These are phyloP conservation scores for Potentilla sterilis DNA, from an alignment of 306 rosid genomes.

Conservation along the genomic window DNA sequence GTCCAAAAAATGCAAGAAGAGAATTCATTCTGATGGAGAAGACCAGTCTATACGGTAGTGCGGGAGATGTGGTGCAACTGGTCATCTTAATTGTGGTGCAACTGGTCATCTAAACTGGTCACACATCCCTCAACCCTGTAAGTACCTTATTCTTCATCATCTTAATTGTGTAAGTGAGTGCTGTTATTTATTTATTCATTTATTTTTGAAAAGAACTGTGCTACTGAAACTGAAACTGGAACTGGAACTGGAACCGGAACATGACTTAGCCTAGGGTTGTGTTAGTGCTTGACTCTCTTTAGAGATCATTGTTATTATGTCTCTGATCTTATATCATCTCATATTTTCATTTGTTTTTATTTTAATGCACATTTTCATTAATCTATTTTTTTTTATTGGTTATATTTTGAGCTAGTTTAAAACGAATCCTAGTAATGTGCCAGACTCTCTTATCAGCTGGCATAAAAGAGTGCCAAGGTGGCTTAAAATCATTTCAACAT, in stretches of 20 bases:
- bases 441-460: not conserved
- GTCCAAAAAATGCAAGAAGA: not conserved
- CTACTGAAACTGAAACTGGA: conserved; percentile 8
- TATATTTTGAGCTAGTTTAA: not conserved
- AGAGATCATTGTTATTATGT: not conserved
- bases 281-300: not conserved
- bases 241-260: not conserved
- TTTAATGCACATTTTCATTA: not conserved
- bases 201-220: not conserved
- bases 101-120: not conserved
- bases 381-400: not conserved
- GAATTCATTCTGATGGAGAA: not conserved
- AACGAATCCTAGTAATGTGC: not conserved
- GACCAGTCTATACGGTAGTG: not conserved
- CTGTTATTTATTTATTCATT: not conserved
- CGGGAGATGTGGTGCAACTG: conserved; percentile 6
- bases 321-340: not conserved
- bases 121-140: conserved; percentile 1
- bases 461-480: not conserved
- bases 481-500: not conserved
- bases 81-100: too few species aligned
- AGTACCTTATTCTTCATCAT: conserved; percentile 1
- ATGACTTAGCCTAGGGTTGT: not conserved
- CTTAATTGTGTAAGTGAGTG: not conserved
- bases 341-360: not conserved